Percentiles rank a stretch among this genome's conserved stretches.
phyloP scores from a whole-genome alignment of 192 early-diverging fungal species.

The Entomortierella chlamydospora region DNA sequence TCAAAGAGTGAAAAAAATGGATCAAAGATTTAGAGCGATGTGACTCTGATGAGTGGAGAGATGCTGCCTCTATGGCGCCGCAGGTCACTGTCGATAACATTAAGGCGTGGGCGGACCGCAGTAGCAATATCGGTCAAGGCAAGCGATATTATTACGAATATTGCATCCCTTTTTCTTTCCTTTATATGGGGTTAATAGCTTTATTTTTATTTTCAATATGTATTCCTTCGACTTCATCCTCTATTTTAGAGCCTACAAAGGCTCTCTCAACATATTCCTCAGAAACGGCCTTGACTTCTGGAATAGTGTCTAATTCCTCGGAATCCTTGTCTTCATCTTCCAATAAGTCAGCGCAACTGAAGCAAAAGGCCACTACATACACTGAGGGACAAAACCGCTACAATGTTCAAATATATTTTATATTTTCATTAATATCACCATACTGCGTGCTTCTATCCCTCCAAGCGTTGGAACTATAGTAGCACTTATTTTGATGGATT shows the following conservation, averaged over 20 bases:
- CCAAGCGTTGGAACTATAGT: too few relatives aligned
- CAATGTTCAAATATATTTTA: too few relatives aligned
- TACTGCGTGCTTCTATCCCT: too few relatives aligned
- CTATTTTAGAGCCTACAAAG: not conserved
- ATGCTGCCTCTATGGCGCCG: not conserved
- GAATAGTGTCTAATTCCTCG: not conserved
- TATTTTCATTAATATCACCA: too few relatives aligned
- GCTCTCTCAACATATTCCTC: not conserved
- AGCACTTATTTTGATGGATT: too few relatives aligned
- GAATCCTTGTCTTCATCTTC: not conserved
- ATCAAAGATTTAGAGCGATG: not conserved
- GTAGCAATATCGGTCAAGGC: not conserved
- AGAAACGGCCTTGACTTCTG: not conserved
- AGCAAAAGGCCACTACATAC: not conserved
- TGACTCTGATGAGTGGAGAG: not conserved
- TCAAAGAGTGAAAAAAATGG: not conserved
- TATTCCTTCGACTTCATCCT: not conserved
- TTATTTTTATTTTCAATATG: not conserved
- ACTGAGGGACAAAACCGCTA: too few relatives aligned
- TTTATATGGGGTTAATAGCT: too few relatives aligned
- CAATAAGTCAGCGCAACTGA: not conserved
- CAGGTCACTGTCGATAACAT: not conserved
- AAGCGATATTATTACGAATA: not conserved
- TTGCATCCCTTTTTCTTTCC: too few relatives aligned
- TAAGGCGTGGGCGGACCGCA: not conserved